A percentile compares a stretch with the other conserved stretches of the same genome.
Evolutionary conservation across 2,329 filamentous ascomycete genomes (phyloP).

Genomic region (Monosporascus sp.): DNA sequence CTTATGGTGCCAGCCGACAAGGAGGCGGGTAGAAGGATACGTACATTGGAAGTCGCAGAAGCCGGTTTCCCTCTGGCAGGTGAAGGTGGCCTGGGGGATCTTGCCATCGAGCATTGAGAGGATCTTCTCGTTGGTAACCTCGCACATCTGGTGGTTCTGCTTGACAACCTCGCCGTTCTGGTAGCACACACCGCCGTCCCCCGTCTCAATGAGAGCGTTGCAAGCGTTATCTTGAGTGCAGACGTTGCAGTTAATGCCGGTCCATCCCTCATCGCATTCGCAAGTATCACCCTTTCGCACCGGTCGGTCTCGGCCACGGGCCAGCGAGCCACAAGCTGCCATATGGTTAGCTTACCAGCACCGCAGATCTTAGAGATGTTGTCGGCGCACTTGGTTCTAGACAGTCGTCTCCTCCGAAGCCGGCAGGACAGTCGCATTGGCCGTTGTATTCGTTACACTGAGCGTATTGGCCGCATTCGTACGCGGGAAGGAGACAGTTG

Average conservation of each 20-base stretch:
- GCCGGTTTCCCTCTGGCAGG: constrained; percentile 68
- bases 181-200: constrained; percentile 83
- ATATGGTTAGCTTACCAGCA: constrained; percentile 5
- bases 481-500: constrained; percentile 93
- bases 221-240: constrained; percentile 81
- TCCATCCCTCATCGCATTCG: constrained; percentile 89
- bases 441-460: constrained; percentile 85
- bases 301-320: constrained; percentile 72
- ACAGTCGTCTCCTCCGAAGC: constrained; percentile 93
- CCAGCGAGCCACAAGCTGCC: constrained; percentile 77
- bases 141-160: constrained; percentile 95
- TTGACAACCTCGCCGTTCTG: constrained; percentile 85
- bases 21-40: constrained; percentile 21
- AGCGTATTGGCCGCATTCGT: constrained; percentile 86
- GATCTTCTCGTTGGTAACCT: constrained; percentile 95
- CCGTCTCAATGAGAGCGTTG: constrained; percentile 78
- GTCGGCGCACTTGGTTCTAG: constrained; percentile 62
- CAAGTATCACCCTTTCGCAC: constrained; percentile 69
- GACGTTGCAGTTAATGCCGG: constrained; percentile 96
- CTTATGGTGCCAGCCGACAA: too few species aligned
- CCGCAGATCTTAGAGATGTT: too few species aligned
- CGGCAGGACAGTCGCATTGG: constrained; percentile 85
- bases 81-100: constrained; percentile 91
- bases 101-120: constrained; percentile 76
- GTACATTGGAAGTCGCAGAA: constrained; percentile 93